phyloP scores from a whole-genome alignment of 305 asterid species.

The Coffea humblotiana region DNA sequence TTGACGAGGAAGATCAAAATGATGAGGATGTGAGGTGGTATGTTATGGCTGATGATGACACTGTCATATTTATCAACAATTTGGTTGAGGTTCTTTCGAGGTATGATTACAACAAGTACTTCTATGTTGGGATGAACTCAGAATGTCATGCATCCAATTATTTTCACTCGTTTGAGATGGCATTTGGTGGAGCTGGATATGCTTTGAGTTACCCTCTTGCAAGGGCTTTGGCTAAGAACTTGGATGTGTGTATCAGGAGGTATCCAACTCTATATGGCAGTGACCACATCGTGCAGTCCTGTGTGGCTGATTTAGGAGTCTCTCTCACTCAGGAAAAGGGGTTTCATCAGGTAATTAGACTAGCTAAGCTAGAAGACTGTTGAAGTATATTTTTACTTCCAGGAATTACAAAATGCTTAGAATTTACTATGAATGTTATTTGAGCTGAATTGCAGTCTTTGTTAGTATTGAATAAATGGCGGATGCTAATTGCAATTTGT shows the following conservation, averaged over 20 bases:
- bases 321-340: slow-evolving; percentile 46
- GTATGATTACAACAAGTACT: slow-evolving; percentile 48
- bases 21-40: slow-evolving; percentile 37
- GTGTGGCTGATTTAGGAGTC: slow-evolving; percentile 51
- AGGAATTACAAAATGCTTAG: slow-evolving; percentile 3
- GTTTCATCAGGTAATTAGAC: slow-evolving; percentile 41
- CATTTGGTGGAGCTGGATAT: slow-evolving; percentile 59
- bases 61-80: slow-evolving; percentile 41
- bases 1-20: slow-evolving; percentile 35
- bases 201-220: slow-evolving; percentile 60
- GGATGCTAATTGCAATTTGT: background rate
- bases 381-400: slow-evolving; percentile 20
- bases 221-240: slow-evolving; percentile 41
- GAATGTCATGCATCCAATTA: slow-evolving; percentile 39
- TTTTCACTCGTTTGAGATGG: slow-evolving; percentile 47
- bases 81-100: slow-evolving; percentile 34
- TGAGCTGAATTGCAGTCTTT: background rate
- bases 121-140: slow-evolving; percentile 48
- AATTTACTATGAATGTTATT: background rate
- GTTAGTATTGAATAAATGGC: background rate
- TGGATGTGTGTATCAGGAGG: slow-evolving; percentile 47
- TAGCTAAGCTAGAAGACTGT: slow-evolving; percentile 17
- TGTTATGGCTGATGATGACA: slow-evolving; percentile 54
- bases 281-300: slow-evolving; percentile 42
- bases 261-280: slow-evolving; percentile 40